Evolutionary conservation across 2,329 filamentous ascomycete species (phyloP), one percentile per base, ranked within the genome.

Genomic region (Fusarium begoniae): DNA sequence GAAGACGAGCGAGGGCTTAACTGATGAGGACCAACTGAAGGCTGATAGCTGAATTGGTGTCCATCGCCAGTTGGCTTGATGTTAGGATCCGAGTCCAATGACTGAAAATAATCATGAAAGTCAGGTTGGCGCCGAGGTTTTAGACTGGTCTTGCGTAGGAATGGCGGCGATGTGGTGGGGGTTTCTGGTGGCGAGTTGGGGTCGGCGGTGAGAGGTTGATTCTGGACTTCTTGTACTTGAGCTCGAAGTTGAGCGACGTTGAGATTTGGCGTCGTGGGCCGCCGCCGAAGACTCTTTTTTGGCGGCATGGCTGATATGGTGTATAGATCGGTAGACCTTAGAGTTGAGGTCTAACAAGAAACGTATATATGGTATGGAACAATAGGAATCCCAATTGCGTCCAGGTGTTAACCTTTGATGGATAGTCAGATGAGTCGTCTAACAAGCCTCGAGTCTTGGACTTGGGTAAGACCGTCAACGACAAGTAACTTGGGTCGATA

Each of bases 121-220:
- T 78, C 75, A 64, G 81, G 77, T 75, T 81, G 75, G 70, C 78
- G 79, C 20, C 78, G 78, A 50, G 79, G 80, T 71, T 79, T 79
- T 63, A 78, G 68, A 65, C 80, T 78, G 70, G 67, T 79, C 67
- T 81, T 82, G 74, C 80, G 81, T 57, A 78, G 74, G 67, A 80
- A 77, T 37, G 79, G 77, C 63, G 82, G 82, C 62, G 81, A 81
- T 41, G 81, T 80, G 45, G 83, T 85, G 58, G 85, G 86, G 45
- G 85, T 87, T 56, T 85, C 84, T 45, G 85, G 85, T 71, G 85
- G 86, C 75, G 86, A 87, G 63, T 85, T 83, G 60, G 84, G 85
- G 64, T 83, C 81, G 73, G 80, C 78, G 78, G 79, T 76, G 75
- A 75, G 76, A 63, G 71, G 70, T 60, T 77, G 75, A 41, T 81